Evolutionary conservation across 441 rosid species (phyloP).

Genomic region (Erodium moschatum): DNA sequence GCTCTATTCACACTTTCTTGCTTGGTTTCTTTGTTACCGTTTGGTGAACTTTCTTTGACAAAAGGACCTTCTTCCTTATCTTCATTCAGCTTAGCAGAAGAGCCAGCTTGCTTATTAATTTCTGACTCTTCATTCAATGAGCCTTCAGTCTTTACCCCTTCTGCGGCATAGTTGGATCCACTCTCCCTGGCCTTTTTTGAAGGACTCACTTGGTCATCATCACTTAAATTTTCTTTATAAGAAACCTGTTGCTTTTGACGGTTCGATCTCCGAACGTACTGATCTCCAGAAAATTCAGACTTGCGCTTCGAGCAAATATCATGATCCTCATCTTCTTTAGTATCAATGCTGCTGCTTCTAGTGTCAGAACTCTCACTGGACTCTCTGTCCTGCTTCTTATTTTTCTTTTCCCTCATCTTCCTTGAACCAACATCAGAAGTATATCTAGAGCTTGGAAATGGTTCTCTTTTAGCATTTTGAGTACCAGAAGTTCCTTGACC

Average conservation of each 20-base stretch:
- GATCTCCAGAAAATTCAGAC: constrained; percentile 27
- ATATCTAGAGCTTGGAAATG: constrained; percentile 25
- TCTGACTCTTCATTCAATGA: constrained; percentile 25
- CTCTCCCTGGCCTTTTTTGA: constrained; percentile 31
- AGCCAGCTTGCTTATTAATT: constrained; percentile 28
- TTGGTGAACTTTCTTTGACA: constrained; percentile 19
- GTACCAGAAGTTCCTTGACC: constrained; percentile 26
- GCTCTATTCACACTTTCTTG: constrained; percentile 24
- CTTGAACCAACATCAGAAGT: constrained; percentile 24
- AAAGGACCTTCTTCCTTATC: constrained; percentile 18
- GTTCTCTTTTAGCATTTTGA: constrained; percentile 27
- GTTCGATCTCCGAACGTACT: constrained; percentile 56
- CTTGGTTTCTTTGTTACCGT: constrained; percentile 24
- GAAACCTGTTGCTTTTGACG: constrained; percentile 63
- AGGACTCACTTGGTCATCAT: constrained; percentile 40
- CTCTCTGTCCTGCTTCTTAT: constrained; percentile 38
- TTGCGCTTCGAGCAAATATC: constrained; percentile 30
- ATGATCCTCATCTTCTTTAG: constrained; percentile 40
- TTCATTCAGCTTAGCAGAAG: constrained; percentile 24
- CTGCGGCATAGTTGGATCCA: constrained; percentile 24
- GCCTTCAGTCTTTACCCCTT: constrained; percentile 21
- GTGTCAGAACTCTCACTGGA: constrained; percentile 55
- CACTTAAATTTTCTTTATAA: constrained; percentile 62
- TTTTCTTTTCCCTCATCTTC: constrained; percentile 27
- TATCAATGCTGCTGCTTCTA: constrained; percentile 46